Percentiles rank a stretch among this genome's conserved stretches.
Conservation (phyloP, 129 eudicot genomes). For the Lonicera japonica region DNA sequence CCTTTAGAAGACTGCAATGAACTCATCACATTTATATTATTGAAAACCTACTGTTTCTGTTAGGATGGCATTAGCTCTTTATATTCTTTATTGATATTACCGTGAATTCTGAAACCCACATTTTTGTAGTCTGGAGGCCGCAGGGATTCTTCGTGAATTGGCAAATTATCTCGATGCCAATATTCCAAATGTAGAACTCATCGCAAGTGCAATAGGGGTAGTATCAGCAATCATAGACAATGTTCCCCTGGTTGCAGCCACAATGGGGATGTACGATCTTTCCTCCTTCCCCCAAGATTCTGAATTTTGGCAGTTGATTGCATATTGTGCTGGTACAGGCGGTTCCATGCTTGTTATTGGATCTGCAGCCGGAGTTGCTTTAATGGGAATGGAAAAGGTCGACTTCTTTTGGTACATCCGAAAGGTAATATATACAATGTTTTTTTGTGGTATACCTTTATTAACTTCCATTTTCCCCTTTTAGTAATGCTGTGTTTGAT, state of each 20-base stretch:
- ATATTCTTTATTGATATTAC: not conserved
- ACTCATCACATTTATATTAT: too few relatives aligned
- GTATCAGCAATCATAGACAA: constrained; percentile 91
- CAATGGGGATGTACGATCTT: constrained; percentile 98
- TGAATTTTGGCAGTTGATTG: constrained; percentile 88
- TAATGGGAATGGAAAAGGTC: constrained; percentile 95
- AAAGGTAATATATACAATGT: constrained; percentile 51
- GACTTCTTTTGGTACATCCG: constrained; percentile 93
- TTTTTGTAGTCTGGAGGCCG: constrained; percentile 73
- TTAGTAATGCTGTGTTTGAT: too few relatives aligned
- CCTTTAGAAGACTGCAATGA: too few relatives aligned
- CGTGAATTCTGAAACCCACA: not conserved
- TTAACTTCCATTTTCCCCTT: not conserved
- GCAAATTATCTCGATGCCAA: constrained; percentile 92
- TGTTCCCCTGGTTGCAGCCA: constrained; percentile 97
- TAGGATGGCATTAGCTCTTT: too few relatives aligned
- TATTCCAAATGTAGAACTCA: constrained; percentile 63
- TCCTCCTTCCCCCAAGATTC: constrained; percentile 83
- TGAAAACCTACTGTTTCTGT: too few relatives aligned
- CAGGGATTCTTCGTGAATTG: constrained; percentile 88
- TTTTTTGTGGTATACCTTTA: not conserved
- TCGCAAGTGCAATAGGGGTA: constrained; percentile 94
- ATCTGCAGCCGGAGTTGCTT: constrained; percentile 99
- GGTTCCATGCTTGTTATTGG: constrained; percentile 97
- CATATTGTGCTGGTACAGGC: constrained; percentile 96